Conservation (phyloP, 495 filamentous ascomycete species). For the Aspergillus panamensis region DNA sequence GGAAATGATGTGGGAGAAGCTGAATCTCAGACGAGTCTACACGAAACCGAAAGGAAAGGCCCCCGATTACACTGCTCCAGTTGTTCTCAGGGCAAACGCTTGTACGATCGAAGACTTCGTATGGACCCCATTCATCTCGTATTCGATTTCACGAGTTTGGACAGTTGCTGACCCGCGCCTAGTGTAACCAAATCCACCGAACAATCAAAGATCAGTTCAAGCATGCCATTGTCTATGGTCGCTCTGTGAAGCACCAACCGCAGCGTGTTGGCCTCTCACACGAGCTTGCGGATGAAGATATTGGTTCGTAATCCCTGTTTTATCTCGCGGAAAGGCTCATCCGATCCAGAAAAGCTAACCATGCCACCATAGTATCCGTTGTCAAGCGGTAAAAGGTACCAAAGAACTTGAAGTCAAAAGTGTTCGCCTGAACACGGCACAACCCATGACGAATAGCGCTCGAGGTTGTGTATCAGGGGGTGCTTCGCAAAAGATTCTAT, state of each 20-base stretch:
- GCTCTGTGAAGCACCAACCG: constrained; percentile 97
- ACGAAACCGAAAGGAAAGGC: constrained; percentile 96
- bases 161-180: constrained; percentile 25
- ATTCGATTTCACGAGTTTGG: constrained; percentile 1
- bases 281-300: constrained; percentile 93
- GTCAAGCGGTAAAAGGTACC: constrained; percentile 72
- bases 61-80: constrained; percentile 88
- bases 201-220: constrained; percentile 96
- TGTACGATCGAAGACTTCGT: constrained; percentile 98
- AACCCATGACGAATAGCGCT: constrained; percentile 30
- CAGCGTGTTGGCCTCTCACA: constrained; percentile 90
- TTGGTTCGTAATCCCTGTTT: constrained; percentile 60
- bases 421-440: constrained; percentile 30
- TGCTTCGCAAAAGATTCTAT: constrained; percentile 23
- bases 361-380: constrained; percentile 70
- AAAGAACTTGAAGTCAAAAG: constrained; percentile 22
- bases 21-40: constrained; percentile 87
- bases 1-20: constrained; percentile 98
- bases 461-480: constrained; percentile 28
- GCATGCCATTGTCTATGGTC: constrained; percentile 91
- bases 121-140: constrained; percentile 34
- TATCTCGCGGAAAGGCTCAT: neutral
- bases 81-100: constrained; percentile 75
- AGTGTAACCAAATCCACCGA: constrained; percentile 97
- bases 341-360: constrained; percentile 33